Evolutionary conservation across 306 rosid genomes (phyloP).

Genomic region (Vigna reflexopilosa): DNA sequence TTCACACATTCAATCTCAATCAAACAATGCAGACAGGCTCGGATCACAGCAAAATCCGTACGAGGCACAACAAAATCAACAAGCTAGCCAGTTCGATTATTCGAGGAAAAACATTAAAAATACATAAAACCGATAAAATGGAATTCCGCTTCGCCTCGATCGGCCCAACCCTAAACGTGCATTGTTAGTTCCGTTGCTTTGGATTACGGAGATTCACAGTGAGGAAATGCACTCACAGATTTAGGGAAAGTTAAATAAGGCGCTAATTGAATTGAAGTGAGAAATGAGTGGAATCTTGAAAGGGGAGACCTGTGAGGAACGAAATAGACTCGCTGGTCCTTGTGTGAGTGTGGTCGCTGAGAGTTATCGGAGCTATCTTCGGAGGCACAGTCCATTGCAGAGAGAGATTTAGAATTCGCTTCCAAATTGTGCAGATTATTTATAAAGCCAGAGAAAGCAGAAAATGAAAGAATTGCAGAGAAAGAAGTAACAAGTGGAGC

Average conservation of each 20-base stretch:
- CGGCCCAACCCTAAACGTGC: slow-evolving; percentile 35
- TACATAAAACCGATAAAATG: not conserved
- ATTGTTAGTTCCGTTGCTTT: slow-evolving; percentile 34
- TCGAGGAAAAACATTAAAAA: not conserved
- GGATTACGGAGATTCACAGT: not conserved
- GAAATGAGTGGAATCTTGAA: slow-evolving; percentile 34
- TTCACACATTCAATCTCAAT: slow-evolving; percentile 29
- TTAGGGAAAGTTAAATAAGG: slow-evolving; percentile 33
- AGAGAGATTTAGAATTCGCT: slow-evolving; percentile 44
- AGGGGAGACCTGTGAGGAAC: slow-evolving; percentile 81
- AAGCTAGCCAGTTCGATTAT: slow-evolving; percentile 15
- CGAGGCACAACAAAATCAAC: slow-evolving; percentile 11
- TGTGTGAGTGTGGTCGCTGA: slow-evolving; percentile 55
- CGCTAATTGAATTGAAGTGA: slow-evolving; percentile 42
- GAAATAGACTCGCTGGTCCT: slow-evolving; percentile 84
- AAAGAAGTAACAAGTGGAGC: slow-evolving; percentile 56
- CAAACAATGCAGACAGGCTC: slow-evolving; percentile 49
- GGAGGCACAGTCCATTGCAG: slow-evolving; percentile 57
- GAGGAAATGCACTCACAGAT: slow-evolving; percentile 45
- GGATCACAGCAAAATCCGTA: slow-evolving; percentile 49
- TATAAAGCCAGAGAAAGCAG: slow-evolving; percentile 39
- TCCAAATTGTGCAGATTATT: slow-evolving; percentile 57
- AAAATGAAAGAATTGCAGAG: slow-evolving; percentile 71
- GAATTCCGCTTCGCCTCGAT: slow-evolving; percentile 31
- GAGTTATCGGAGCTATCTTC: slow-evolving; percentile 72